A percentile compares a stretch with the other conserved stretches of the same genome.
These are phyloP conservation scores for Triadica sebifera DNA, from an alignment of 345 rosid species.

Conservation along the genomic window DNA sequence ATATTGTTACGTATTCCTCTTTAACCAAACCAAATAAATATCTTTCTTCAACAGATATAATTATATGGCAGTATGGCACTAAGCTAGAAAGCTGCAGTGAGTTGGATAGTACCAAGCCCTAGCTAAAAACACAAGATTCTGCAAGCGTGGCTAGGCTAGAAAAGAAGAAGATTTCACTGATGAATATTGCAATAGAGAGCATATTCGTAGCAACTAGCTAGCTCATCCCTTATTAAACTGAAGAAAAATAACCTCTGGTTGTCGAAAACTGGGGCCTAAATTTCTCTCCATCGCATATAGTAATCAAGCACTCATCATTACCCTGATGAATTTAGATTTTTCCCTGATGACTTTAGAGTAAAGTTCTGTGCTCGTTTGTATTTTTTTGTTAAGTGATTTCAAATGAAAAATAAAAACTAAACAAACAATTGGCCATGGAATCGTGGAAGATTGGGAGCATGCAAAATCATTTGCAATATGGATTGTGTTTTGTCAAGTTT, in stretches of 20 bases:
- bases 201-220: neutral
- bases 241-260: neutral
- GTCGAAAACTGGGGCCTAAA: slow-evolving; percentile 31
- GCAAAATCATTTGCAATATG: neutral
- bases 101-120: too few species aligned
- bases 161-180: too few species aligned
- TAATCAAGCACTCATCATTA: slow-evolving; percentile 37
- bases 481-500: neutral
- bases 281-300: slow-evolving; percentile 17
- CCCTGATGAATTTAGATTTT: neutral
- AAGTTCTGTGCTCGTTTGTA: neutral
- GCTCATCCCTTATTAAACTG: neutral
- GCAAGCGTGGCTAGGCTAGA: too few species aligned
- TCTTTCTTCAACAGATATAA: too few species aligned
- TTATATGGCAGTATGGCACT: too few species aligned
- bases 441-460: neutral
- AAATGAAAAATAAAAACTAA: neutral
- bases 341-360: neutral
- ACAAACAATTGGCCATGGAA: neutral
- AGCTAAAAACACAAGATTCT: too few species aligned
- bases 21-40: too few species aligned
- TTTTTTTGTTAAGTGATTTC: too few species aligned
- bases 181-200: neutral
- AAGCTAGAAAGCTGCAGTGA: too few species aligned
- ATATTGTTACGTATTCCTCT: too few species aligned